These are phyloP conservation scores for Cenchrus fungigraminus DNA, from an alignment of 176 grass and related monocot species.

Conservation along the genomic window DNA sequence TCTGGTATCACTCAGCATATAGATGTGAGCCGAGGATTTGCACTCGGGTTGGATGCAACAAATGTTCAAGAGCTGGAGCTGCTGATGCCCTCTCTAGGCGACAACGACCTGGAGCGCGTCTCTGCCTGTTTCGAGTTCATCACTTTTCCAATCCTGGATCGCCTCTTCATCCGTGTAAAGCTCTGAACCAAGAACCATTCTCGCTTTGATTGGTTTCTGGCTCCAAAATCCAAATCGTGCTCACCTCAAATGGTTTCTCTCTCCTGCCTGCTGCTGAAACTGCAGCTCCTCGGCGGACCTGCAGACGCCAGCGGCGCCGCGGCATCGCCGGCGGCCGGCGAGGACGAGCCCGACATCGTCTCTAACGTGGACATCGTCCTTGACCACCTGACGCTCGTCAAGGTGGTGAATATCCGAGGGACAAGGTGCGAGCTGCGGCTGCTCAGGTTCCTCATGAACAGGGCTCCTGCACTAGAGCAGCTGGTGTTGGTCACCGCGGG, in stretches of 20 bases:
- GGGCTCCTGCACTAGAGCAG: conserved; percentile 46
- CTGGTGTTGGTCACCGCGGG: conserved; percentile 47
- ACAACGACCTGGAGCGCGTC: conserved; percentile 19
- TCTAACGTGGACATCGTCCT: background rate
- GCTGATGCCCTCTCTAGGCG: conserved; percentile 38
- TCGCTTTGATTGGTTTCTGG: background rate
- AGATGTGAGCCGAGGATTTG: background rate
- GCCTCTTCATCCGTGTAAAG: conserved; percentile 56
- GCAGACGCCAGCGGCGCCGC: background rate
- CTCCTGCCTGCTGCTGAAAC: background rate
- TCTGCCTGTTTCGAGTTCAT: conserved; percentile 29
- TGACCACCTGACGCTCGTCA: conserved; percentile 16
- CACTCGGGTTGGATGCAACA: background rate
- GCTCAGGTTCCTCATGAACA: conserved; percentile 49
- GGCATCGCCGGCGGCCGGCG: background rate
- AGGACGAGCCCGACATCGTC: background rate
- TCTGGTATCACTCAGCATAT: conserved; percentile 28
- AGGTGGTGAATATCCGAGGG: conserved; percentile 55
- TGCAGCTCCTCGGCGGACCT: conserved; percentile 32
- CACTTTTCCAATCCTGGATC: conserved; percentile 39
- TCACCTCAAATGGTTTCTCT: no score
- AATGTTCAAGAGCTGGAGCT: conserved; percentile 68
- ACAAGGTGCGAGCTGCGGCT: conserved; percentile 45
- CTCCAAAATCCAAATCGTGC: no score
- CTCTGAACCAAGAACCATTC: background rate